Evolutionary conservation across 2,329 filamentous ascomycete species (phyloP).

Genomic region (Colletotrichum melonis): DNA sequence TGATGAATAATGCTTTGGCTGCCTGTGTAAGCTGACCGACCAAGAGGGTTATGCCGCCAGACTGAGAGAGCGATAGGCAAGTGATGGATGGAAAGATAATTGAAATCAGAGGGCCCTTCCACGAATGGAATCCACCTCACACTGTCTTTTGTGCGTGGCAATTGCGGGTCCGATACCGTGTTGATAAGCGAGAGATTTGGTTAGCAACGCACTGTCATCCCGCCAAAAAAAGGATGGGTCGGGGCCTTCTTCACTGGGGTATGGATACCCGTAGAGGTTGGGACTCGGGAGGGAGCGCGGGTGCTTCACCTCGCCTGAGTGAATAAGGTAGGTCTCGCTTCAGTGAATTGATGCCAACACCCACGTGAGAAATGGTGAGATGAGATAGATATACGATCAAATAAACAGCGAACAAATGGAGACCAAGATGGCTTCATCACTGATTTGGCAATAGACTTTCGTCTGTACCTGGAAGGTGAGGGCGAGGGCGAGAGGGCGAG

Average conservation of each 20-base stretch:
- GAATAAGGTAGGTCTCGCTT: neutral
- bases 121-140: constrained; percentile 7
- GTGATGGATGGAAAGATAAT: neutral
- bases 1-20: neutral
- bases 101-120: neutral
- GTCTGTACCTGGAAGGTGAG: neutral
- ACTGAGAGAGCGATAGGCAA: neutral
- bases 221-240: constrained; percentile 11
- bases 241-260: constrained; percentile 9
- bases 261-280: neutral
- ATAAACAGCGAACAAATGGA: neutral
- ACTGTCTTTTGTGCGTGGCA: constrained; percentile 30
- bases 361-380: neutral
- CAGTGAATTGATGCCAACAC: neutral
- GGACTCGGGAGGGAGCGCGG: neutral
- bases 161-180: constrained; percentile 25
- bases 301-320: neutral
- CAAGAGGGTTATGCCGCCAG: neutral
- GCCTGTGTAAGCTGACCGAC: neutral
- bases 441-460: neutral
- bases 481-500: neutral
- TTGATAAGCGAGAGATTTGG: constrained; percentile 25
- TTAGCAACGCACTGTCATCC: constrained; percentile 9
- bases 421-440: neutral
- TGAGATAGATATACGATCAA: neutral